Evolutionary conservation across 2,329 filamentous ascomycete species (phyloP).

Genomic region (Periconia digitata): DNA sequence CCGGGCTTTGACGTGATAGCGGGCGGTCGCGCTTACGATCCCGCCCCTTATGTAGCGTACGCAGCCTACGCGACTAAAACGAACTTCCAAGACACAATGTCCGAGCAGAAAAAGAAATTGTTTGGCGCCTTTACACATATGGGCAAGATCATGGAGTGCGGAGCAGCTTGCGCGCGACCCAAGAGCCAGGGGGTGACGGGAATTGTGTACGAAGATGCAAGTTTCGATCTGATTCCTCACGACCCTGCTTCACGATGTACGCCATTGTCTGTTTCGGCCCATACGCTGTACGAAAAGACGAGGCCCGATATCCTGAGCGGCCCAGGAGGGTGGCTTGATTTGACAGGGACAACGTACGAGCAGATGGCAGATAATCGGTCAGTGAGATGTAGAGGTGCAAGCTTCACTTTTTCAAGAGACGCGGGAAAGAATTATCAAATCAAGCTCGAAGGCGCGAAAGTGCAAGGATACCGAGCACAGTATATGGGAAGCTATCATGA

Average conservation of each 20-base stretch:
- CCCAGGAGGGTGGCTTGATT: conserved; percentile 52
- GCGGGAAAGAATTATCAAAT: conserved; percentile 44
- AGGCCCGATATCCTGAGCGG: conserved; percentile 54
- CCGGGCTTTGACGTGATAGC: conserved; percentile 53
- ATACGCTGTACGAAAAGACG: conserved; percentile 59
- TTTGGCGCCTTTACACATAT: conserved; percentile 45
- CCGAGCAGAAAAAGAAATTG: conserved; percentile 5
- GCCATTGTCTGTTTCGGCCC: conserved; percentile 53
- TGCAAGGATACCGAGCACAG: conserved; percentile 49
- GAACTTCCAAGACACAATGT: conserved; percentile 3
- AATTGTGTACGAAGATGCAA: conserved; percentile 45
- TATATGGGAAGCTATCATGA: conserved; percentile 53
- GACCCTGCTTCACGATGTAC: conserved; percentile 48
- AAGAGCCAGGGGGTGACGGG: conserved; percentile 50
- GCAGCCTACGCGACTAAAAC: conserved; percentile 12
- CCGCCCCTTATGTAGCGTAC: conserved; percentile 23
- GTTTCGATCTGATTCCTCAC: conserved; percentile 52
- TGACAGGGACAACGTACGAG: conserved; percentile 47
- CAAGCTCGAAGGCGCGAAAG: conserved; percentile 52
- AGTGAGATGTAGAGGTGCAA: conserved; percentile 45
- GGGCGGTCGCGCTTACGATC: conserved; percentile 44
- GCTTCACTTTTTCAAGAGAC: conserved; percentile 29
- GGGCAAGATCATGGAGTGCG: conserved; percentile 61
- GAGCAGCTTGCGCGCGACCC: conserved; percentile 50
- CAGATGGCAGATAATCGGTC: conserved; percentile 43